Percentiles rank a stretch among this genome's conserved stretches.
phyloP scores from a whole-genome alignment of 2,329 filamentous ascomycete species.

The Alternaria alternata region DNA sequence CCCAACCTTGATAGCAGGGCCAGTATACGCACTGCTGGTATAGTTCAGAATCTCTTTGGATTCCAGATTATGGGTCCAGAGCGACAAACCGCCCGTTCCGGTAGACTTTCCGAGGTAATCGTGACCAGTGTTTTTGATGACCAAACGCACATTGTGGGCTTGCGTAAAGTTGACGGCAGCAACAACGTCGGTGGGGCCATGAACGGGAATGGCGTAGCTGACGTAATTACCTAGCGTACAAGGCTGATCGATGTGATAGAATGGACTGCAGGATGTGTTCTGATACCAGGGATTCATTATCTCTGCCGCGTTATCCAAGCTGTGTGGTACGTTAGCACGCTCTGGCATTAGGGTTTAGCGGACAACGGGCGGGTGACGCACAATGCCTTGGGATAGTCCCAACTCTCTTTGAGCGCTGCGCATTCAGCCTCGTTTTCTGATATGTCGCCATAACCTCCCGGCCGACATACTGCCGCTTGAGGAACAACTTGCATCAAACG shows the following conservation, averaged over 20 bases:
- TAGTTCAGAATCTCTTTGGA: constrained; percentile 19
- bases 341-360: not conserved
- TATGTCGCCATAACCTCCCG: not conserved
- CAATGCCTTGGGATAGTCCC: not conserved
- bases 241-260: constrained; percentile 40
- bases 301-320: not conserved
- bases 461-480: constrained; percentile 44
- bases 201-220: constrained; percentile 13
- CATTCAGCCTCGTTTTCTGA: constrained; percentile 1
- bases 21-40: constrained; percentile 16
- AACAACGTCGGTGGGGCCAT: no score
- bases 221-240: constrained; percentile 27
- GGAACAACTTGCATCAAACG: constrained; percentile 34
- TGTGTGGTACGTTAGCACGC: not conserved
- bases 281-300: constrained; percentile 50
- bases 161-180: not conserved
- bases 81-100: constrained; percentile 26
- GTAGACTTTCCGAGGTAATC: constrained; percentile 30
- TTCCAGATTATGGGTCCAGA: constrained; percentile 43
- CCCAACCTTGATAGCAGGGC: constrained; percentile 30
- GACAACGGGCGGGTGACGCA: not conserved
- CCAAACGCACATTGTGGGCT: constrained; percentile 22
- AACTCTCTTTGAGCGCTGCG: constrained; percentile 16
- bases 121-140: constrained; percentile 28
- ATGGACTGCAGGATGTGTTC: constrained; percentile 51